Conservation (phyloP, 495 filamentous ascomycete genomes). For the Penicillium bovifimosum region DNA sequence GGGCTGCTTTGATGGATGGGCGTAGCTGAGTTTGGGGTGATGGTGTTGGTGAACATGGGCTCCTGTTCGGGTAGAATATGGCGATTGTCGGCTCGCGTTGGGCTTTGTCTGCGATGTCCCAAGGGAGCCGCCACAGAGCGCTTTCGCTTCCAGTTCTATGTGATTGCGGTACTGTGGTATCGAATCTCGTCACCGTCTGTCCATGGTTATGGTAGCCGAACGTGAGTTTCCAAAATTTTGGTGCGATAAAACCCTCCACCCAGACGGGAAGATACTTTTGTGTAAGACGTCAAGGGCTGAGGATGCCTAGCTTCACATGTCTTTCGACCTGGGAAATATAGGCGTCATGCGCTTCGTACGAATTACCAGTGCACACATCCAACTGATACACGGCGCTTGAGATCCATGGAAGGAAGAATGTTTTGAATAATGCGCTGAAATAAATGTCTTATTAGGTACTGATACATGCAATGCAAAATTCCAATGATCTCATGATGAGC, state of each 20-base stretch:
- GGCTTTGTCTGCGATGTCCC: not conserved
- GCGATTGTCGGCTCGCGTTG: not conserved
- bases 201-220: not conserved
- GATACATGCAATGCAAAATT: conserved; percentile 9
- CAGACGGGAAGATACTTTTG: not conserved
- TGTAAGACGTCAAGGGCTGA: not conserved
- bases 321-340: not conserved
- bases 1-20: too few species aligned
- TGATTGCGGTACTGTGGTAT: not conserved
- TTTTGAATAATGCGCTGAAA: not conserved
- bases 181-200: not conserved
- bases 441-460: conserved; percentile 2
- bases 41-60: not conserved
- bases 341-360: not conserved
- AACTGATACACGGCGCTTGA: not conserved
- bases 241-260: not conserved
- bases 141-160: not conserved
- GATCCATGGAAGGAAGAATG: not conserved
- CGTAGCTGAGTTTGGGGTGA: too few species aligned
- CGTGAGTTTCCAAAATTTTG: not conserved
- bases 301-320: not conserved
- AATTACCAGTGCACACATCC: not conserved
- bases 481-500: not conserved
- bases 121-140: not conserved
- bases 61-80: not conserved